Conservation (phyloP, 2,329 filamentous ascomycete species). For the Ophiobolus disseminans region DNA sequence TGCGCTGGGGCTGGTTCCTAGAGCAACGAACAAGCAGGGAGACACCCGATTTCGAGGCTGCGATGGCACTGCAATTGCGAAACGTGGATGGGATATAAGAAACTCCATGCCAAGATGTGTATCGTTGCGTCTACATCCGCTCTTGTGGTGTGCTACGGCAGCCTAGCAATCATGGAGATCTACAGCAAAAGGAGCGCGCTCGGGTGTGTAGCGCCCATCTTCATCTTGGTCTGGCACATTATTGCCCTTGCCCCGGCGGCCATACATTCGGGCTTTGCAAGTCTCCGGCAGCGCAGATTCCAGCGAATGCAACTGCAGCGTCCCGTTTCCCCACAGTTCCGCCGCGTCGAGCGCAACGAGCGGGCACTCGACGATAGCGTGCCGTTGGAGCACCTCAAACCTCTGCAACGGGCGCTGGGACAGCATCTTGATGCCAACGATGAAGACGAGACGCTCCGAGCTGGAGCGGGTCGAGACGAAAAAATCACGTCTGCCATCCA, state of each 20-base stretch:
- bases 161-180: slow-evolving; percentile 33
- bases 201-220: slow-evolving; percentile 39
- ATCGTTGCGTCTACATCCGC: slow-evolving; percentile 3
- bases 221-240: slow-evolving; percentile 35
- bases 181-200: slow-evolving; percentile 41
- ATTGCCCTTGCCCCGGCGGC: slow-evolving; percentile 31
- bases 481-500: slow-evolving; percentile 28
- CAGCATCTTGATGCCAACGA: not conserved
- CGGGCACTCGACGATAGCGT: not conserved
- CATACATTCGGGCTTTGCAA: slow-evolving; percentile 28
- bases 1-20: slow-evolving; percentile 30
- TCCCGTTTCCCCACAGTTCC: not conserved
- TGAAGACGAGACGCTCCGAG: too few species aligned
- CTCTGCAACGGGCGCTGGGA: too few species aligned
- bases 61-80: too few species aligned
- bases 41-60: too few species aligned
- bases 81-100: slow-evolving; percentile 11
- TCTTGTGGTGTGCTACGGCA: slow-evolving; percentile 18
- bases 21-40: slow-evolving; percentile 1
- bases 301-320: not conserved
- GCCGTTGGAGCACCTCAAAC: not conserved
- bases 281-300: slow-evolving; percentile 5
- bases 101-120: not conserved
- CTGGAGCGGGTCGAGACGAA: slow-evolving; percentile 1
- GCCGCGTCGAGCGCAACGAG: not conserved